phyloP scores from a whole-genome alignment of 1,284 basidiomycete species.

The Pisolithus thermaeus region DNA sequence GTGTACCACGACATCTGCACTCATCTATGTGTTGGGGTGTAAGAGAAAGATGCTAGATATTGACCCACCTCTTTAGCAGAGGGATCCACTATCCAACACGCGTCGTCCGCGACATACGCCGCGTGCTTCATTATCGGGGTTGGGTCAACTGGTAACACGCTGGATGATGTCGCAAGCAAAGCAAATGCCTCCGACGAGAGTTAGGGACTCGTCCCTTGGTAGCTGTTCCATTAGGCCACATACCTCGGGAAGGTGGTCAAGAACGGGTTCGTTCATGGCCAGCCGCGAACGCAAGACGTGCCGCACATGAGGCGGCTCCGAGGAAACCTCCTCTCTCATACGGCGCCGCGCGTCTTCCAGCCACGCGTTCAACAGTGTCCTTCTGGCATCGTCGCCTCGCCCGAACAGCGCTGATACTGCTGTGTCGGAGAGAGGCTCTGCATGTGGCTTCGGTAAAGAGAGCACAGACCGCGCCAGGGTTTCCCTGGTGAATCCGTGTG shows the following conservation, averaged over 20 bases:
- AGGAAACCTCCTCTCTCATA: conserved; percentile 35
- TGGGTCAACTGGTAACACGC: conserved; percentile 50
- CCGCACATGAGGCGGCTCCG: conserved; percentile 26
- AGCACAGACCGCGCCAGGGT: conserved; percentile 63
- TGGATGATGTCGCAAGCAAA: conserved; percentile 47
- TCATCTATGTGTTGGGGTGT: conserved; percentile 5
- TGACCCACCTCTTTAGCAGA: conserved; percentile 46
- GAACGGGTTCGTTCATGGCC: conserved; percentile 56
- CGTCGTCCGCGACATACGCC: conserved; percentile 57
- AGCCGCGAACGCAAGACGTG: conserved; percentile 50
- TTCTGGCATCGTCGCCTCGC: conserved; percentile 54
- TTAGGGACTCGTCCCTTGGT: background rate
- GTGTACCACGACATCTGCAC: conserved; percentile 65
- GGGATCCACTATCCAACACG: conserved; percentile 52
- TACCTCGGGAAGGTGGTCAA: conserved; percentile 61
- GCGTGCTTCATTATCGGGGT: conserved; percentile 55
- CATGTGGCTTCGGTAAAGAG: conserved; percentile 43
- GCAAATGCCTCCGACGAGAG: conserved; percentile 50
- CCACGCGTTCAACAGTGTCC: conserved; percentile 65
- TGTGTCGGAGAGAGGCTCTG: conserved; percentile 57
- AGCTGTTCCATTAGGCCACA: conserved; percentile 7
- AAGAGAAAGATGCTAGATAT: background rate
- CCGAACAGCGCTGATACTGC: conserved; percentile 74
- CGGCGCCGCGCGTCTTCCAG: conserved; percentile 53
- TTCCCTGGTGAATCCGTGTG: conserved; percentile 67